phyloP scores from a whole-genome alignment of 2,329 filamentous ascomycete species.

The Paecilomyces formosus region DNA sequence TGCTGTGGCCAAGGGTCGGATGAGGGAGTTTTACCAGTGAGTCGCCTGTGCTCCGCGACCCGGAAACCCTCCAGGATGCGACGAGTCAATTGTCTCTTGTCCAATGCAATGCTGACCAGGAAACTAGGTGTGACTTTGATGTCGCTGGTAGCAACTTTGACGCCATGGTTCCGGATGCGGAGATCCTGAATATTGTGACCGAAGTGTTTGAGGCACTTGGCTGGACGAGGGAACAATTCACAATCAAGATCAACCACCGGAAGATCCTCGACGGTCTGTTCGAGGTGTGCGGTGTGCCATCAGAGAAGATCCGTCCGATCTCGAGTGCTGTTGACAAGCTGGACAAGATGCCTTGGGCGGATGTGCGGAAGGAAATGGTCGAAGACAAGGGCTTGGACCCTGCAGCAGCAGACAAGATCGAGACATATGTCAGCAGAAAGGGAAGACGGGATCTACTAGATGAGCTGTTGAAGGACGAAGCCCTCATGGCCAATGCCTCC shows the following conservation, averaged over 20 bases:
- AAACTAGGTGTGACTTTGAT: slow-evolving; percentile 74
- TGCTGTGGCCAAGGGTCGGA: slow-evolving; percentile 81
- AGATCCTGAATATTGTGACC: slow-evolving; percentile 74
- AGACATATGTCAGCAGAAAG: slow-evolving; percentile 72
- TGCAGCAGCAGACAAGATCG: slow-evolving; percentile 78
- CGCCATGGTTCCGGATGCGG: slow-evolving; percentile 84
- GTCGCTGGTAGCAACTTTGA: slow-evolving; percentile 77
- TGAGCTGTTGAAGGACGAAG: slow-evolving; percentile 59
- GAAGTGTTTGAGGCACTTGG: slow-evolving; percentile 79
- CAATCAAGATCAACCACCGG: slow-evolving; percentile 91
- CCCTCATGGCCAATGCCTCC: slow-evolving; percentile 61
- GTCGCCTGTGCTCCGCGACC: background rate
- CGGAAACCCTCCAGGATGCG: background rate
- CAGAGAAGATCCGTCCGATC: slow-evolving; percentile 80
- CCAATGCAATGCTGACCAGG: background rate
- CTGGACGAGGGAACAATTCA: slow-evolving; percentile 61
- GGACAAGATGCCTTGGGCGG: slow-evolving; percentile 84
- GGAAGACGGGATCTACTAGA: slow-evolving; percentile 68
- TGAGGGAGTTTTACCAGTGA: slow-evolving; percentile 87
- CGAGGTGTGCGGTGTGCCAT: slow-evolving; percentile 79
- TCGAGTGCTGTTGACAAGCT: slow-evolving; percentile 93
- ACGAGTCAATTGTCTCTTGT: background rate
- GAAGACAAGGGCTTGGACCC: slow-evolving; percentile 77
- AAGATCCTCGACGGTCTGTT: slow-evolving; percentile 92
- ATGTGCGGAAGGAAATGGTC: slow-evolving; percentile 87